phyloP scores from a whole-genome alignment of 1,284 basidiomycete species.

The Microbotryomycetes sp. region DNA sequence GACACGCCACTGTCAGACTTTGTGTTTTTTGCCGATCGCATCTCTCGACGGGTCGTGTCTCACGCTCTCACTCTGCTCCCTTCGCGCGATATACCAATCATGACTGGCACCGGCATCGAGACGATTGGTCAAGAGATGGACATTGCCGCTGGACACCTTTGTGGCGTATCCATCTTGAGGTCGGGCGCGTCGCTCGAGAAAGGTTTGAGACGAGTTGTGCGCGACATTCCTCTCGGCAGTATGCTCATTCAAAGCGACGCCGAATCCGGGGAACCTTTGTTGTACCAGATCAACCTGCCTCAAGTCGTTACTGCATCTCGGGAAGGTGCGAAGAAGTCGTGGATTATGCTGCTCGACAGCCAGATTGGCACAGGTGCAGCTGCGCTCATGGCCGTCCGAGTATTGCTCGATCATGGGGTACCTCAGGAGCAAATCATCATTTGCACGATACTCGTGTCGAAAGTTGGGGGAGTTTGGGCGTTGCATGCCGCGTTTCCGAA shows the following conservation, averaged over 20 bases:
- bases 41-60: constrained; percentile 79
- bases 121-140: constrained; percentile 59
- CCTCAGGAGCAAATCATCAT: constrained; percentile 51
- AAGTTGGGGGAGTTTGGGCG: constrained; percentile 67
- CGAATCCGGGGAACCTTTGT: constrained; percentile 74
- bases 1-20: constrained; percentile 72
- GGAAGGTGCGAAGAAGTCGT: constrained; percentile 58
- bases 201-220: constrained; percentile 80
- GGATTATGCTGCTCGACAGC: constrained; percentile 86
- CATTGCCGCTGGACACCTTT: constrained; percentile 53
- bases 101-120: constrained; percentile 52
- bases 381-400: constrained; percentile 93
- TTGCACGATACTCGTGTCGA: constrained; percentile 76
- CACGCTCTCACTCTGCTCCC: constrained; percentile 74
- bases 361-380: constrained; percentile 95
- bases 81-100: constrained; percentile 55
- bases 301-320: constrained; percentile 54
- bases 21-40: constrained; percentile 75
- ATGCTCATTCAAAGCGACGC: constrained; percentile 80
- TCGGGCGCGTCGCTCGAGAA: constrained; percentile 86
- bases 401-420: constrained; percentile 91
- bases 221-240: constrained; percentile 78
- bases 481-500: constrained; percentile 71
- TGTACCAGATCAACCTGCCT: constrained; percentile 76
- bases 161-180: constrained; percentile 74